Conservation (phyloP, 257 asterid genomes). For the Gardenia jasminoides region DNA sequence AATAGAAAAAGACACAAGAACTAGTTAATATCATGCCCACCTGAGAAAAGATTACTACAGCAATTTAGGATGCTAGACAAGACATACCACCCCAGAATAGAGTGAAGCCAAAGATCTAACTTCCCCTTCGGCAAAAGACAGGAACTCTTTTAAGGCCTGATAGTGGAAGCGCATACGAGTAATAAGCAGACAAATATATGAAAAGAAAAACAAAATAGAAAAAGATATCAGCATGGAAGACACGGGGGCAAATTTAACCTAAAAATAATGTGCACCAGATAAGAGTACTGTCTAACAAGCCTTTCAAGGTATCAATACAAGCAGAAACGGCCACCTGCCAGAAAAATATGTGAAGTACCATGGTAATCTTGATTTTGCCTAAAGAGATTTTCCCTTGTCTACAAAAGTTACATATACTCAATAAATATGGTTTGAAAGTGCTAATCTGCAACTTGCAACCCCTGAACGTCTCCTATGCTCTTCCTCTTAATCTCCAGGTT, state of each 20-base stretch:
- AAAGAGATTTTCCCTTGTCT: background rate
- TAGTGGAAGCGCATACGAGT: background rate
- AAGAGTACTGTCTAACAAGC: too few relatives aligned
- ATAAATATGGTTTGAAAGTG: background rate
- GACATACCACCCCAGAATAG: slow-evolving; percentile 86
- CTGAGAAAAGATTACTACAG: background rate
- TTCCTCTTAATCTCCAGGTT: too few relatives aligned
- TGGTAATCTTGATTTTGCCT: background rate
- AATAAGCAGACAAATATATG: slow-evolving; percentile 4
- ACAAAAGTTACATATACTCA: background rate
- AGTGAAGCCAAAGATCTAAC: slow-evolving; percentile 85
- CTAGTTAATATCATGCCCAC: background rate
- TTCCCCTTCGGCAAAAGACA: slow-evolving; percentile 82
- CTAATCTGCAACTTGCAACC: background rate
- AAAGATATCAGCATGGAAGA: slow-evolving; percentile 4
- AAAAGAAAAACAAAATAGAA: background rate
- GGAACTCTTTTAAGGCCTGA: slow-evolving; percentile 87
- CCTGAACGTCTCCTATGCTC: too few relatives aligned
- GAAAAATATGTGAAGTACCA: background rate
- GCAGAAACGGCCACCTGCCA: background rate
- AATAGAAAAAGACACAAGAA: slow-evolving; percentile 2
- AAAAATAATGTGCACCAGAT: background rate
- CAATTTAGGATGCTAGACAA: slow-evolving; percentile 18
- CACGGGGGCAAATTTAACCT: background rate
- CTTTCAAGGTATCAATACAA: background rate